Conservation (phyloP, 2,329 filamentous ascomycete genomes). For the Dactylellina haptotyla region DNA sequence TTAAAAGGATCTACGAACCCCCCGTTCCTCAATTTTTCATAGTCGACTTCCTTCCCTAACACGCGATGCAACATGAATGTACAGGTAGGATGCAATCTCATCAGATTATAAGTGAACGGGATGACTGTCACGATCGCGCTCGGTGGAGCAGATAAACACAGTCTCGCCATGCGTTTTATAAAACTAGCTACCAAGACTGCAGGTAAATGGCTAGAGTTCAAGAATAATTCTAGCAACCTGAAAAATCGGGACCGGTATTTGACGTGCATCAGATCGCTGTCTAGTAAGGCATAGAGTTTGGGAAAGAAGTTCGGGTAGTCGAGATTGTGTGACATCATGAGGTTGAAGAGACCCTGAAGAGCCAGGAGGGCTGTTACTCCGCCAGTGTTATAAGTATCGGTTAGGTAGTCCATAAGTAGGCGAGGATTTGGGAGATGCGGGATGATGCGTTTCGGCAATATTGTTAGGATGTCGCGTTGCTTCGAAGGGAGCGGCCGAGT, state of each 20-base stretch:
- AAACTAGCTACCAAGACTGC: conserved; percentile 92
- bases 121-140: conserved; percentile 87
- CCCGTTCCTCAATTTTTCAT: conserved; percentile 70
- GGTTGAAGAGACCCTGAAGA: conserved; percentile 90
- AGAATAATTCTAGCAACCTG: conserved; percentile 87
- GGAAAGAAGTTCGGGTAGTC: conserved; percentile 95
- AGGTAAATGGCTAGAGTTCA: conserved; percentile 90
- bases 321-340: conserved; percentile 91
- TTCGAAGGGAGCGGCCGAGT: conserved; percentile 73
- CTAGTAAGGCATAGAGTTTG: conserved; percentile 92
- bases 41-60: conserved; percentile 69
- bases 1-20: conserved; percentile 81
- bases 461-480: conserved; percentile 82
- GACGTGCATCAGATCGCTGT: conserved; percentile 86
- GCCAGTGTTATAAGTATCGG: conserved; percentile 88
- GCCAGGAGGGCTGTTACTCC: conserved; percentile 88
- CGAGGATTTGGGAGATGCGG: conserved; percentile 92
- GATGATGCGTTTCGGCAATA: conserved; percentile 80
- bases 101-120: conserved; percentile 93
- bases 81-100: conserved; percentile 87
- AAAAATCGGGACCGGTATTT: conserved; percentile 95
- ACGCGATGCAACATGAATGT: conserved; percentile 96
- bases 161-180: conserved; percentile 87
- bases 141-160: conserved; percentile 88
- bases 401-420: conserved; percentile 92